These are phyloP conservation scores for Cinchona pubescens DNA, from an alignment of 257 asterid genomes.

Conservation along the genomic window DNA sequence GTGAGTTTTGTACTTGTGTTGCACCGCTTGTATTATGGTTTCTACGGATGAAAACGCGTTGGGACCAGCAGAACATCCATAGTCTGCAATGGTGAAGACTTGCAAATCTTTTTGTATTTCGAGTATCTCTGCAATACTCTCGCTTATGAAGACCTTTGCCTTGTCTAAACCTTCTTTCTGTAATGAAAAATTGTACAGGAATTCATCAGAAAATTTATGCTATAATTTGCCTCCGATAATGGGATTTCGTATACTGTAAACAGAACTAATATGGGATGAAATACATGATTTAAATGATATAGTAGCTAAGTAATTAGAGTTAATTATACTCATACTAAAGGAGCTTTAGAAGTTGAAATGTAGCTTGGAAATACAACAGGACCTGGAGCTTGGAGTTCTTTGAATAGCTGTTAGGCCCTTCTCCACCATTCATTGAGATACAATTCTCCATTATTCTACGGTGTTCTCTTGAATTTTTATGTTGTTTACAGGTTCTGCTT, in stretches of 20 bases:
- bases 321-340: too few species aligned
- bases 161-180: neutral
- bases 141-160: neutral
- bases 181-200: neutral
- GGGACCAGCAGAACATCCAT: conserved; percentile 54
- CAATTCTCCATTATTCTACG: neutral
- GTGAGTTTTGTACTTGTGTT: conserved; percentile 21
- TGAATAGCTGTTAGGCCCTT: conserved; percentile 12
- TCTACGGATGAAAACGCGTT: conserved; percentile 43
- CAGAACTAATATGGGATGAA: too few species aligned
- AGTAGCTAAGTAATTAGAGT: neutral
- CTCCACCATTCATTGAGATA: conserved; percentile 5
- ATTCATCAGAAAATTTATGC: neutral
- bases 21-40: conserved; percentile 38
- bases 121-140: neutral
- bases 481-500: neutral
- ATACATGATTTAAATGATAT: too few species aligned
- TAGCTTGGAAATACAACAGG: too few species aligned
- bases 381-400: conserved; percentile 7
- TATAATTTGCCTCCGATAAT: neutral
- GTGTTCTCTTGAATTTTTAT: neutral
- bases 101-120: neutral
- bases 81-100: conserved; percentile 35
- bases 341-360: neutral
- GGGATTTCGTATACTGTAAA: neutral